Conservation (phyloP, 192 early-diverging fungal species). For the Dimargaris xerosporica region DNA sequence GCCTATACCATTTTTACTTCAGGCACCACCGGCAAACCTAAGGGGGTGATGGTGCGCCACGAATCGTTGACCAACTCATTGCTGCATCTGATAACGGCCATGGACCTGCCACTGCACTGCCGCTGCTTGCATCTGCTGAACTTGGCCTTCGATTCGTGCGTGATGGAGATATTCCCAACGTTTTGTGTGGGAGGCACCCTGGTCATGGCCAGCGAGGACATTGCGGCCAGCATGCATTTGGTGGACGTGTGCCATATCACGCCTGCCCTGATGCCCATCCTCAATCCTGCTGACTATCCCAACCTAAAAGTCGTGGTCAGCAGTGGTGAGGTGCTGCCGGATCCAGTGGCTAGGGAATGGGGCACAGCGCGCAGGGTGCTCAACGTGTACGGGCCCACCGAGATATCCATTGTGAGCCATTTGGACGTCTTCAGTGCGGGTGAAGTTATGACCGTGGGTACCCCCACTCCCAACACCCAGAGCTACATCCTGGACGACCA, state of each 20-base stretch:
- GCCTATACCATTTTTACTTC: slow-evolving; percentile 8
- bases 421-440: neutral
- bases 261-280: neutral
- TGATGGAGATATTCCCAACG: neutral
- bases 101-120: neutral
- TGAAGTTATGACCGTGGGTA: neutral
- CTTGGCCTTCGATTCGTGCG: neutral
- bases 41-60: slow-evolving; percentile 1
- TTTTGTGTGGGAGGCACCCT: slow-evolving; percentile 2
- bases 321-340: neutral
- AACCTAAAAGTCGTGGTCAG: neutral
- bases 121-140: neutral
- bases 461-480: neutral
- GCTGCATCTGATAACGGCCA: neutral
- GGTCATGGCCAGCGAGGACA: neutral
- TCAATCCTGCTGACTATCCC: neutral
- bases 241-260: neutral
- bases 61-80: neutral
- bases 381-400: slow-evolving; percentile 10
- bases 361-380: neutral
- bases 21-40: slow-evolving; percentile 5
- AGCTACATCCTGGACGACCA: neutral
- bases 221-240: neutral
- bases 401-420: slow-evolving; percentile 1
- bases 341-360: neutral